Evolutionary conservation across 306 rosid species (phyloP).

Genomic region (Aeschynomene evenia): DNA sequence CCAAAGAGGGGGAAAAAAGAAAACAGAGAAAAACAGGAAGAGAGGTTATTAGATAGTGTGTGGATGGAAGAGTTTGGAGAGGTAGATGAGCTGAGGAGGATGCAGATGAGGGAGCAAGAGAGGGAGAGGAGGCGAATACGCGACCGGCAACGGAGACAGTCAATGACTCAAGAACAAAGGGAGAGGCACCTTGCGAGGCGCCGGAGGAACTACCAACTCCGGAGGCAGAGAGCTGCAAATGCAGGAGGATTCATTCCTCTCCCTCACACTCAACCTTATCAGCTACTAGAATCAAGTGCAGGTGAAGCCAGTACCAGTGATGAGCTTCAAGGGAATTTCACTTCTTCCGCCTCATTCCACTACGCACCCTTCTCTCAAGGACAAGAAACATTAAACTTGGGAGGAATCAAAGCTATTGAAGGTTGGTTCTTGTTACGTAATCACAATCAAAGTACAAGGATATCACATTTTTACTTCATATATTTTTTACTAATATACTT

Average conservation of each 20-base stretch:
- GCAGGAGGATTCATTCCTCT: constrained; percentile 12
- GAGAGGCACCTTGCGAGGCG: constrained; percentile 84
- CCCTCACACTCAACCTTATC: background rate
- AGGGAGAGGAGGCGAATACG: constrained; percentile 73
- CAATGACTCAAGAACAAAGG: constrained; percentile 82
- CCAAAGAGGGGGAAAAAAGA: too few relatives aligned
- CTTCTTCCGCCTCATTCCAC: constrained; percentile 32
- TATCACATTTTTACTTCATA: too few relatives aligned
- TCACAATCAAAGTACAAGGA: background rate
- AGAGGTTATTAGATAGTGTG: constrained; percentile 4
- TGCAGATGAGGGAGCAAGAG: constrained; percentile 68
- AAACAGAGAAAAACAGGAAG: too few relatives aligned
- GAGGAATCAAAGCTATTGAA: constrained; percentile 8
- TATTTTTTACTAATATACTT: too few relatives aligned
- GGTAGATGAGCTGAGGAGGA: constrained; percentile 43
- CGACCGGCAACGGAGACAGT: constrained; percentile 73
- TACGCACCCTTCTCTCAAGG: constrained; percentile 13
- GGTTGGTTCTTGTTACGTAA: constrained; percentile 37
- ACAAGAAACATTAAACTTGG: constrained; percentile 32
- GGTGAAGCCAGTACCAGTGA: constrained; percentile 41
- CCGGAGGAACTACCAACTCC: constrained; percentile 71
- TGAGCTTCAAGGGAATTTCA: constrained; percentile 32
- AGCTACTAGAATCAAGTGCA: constrained; percentile 36
- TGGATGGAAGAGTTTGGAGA: constrained; percentile 48
- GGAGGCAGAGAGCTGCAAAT: constrained; percentile 66